Base-by-base conservation (phyloP, 768 basidiomycete species). In the Boletus eberwhitei region DNA sequence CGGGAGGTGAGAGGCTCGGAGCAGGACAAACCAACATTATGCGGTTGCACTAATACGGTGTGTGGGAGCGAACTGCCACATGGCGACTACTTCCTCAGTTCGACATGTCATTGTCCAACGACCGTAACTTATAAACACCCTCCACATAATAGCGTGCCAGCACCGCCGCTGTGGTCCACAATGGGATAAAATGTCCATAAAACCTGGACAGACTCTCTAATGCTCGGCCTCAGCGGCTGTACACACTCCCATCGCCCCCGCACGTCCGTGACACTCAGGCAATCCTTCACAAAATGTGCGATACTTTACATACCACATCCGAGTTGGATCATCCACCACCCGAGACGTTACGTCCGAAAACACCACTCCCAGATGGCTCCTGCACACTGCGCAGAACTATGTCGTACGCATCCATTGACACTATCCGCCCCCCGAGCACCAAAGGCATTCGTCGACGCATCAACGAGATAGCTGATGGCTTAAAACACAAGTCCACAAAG, bases 371-470 rank as follows among this genome's bases (percentile, higher is more conserved):
- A 8, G 48, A 48, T n/a, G 32, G 0, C 34, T 29, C 53, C 37
- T 57, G 41, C 26, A 48, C 56, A 1, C 48, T 66, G 5, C 60
- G 44, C n/a, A 62, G 67, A 48, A 62, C 57, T 0, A n/a, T 29
- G 11, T 69, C 66, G 8, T 39, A 12, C 36, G 51, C 57, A 13
- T 68, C 62, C 17, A 32, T 66, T 36, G 54, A 60, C 8, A 66
- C 64, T 0, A 13, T 59, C 19, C 40, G 50, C n/a, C 51, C 57
- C 17, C 14, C 54, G 17, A 43, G 16, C 5, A 29, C 7, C 8
- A 59, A 50, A 43, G 54, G 58, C 12, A 6, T 64, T 24, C 60
- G 62, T 38, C 62, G 52, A 31, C 48, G 50, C 42, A 54, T 64
- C 42, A 12, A 19, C 9, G 58, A 65, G 11, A 59, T 56, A 12